Evolutionary conservation across 73 alveolate genomes (phyloP).

Genomic region (Symbiodinium natans): DNA sequence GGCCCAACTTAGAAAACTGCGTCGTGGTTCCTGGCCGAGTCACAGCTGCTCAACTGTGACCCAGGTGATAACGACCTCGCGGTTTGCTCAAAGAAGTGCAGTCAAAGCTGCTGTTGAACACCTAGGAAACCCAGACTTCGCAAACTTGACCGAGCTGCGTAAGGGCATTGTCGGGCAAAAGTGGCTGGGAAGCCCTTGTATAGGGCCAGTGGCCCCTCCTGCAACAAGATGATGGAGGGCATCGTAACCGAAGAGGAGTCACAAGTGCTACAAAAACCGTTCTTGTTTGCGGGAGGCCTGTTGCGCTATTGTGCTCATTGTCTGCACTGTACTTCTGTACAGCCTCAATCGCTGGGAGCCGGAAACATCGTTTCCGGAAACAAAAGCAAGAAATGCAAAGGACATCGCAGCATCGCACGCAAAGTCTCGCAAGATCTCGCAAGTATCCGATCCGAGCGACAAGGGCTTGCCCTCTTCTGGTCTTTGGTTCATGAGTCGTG

Average conservation of each 20-base stretch:
- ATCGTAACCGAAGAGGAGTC: neutral
- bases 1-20: too few relatives aligned
- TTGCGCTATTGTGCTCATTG: conserved; percentile 64
- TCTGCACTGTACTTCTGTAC: conserved; percentile 67
- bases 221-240: neutral
- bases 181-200: conserved; percentile 89
- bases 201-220: conserved; percentile 80
- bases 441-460: neutral
- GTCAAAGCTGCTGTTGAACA: neutral
- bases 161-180: conserved; percentile 85
- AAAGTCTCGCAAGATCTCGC: neutral
- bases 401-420: neutral
- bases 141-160: neutral
- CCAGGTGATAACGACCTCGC: conserved; percentile 79
- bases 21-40: neutral
- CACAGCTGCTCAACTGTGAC: conserved; percentile 51
- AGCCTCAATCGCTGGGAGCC: neutral
- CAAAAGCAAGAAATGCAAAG: neutral
- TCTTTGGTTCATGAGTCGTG: conserved; percentile 74
- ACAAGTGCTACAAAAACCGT: neutral
- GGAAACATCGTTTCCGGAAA: neutral
- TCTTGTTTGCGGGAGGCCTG: too few relatives aligned
- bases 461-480: conserved; percentile 67
- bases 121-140: neutral
- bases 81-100: neutral